Conservation (phyloP, 495 filamentous ascomycete species). For the Hyaloscypha finlandica region DNA sequence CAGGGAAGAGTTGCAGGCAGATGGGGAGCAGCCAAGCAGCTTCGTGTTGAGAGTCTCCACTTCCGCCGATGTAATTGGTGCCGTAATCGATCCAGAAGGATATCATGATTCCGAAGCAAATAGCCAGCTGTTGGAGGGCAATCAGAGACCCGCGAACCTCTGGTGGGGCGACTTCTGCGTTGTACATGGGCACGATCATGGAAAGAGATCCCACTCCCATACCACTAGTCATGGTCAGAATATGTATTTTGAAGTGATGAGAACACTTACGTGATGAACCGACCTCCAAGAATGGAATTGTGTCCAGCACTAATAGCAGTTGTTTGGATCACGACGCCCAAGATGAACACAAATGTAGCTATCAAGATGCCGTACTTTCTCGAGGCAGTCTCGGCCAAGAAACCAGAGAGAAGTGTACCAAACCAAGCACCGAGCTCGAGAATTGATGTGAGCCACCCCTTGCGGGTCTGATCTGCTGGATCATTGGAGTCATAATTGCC, state of each 20-base stretch:
- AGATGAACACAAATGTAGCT: conserved; percentile 69
- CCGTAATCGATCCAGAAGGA: conserved; percentile 85
- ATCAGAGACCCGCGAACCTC: conserved; percentile 70
- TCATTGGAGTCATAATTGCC: conserved; percentile 56
- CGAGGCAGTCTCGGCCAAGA: conserved; percentile 72
- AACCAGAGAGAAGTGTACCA: conserved; percentile 73
- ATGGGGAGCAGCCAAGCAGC: conserved; percentile 71
- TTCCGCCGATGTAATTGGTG: conserved; percentile 78
- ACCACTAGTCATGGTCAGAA: conserved; percentile 41
- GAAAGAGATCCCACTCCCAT: conserved; percentile 72
- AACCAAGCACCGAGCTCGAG: conserved; percentile 83
- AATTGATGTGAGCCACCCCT: conserved; percentile 80
- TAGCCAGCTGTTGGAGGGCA: conserved; percentile 77
- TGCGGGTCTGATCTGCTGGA: conserved; percentile 59
- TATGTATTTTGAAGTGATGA: conserved; percentile 6
- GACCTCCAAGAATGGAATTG: conserved; percentile 67
- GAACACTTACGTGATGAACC: conserved; percentile 64
- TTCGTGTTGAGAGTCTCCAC: conserved; percentile 59
- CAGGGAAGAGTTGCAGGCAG: conserved; percentile 62
- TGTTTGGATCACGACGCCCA: conserved; percentile 76
- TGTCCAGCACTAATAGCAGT: conserved; percentile 58
- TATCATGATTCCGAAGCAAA: conserved; percentile 81
- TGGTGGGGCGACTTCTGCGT: conserved; percentile 64
- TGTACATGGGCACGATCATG: conserved; percentile 70
- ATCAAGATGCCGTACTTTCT: conserved; percentile 75